Evolutionary conservation across 2,329 filamentous ascomycete genomes (phyloP), one percentile per base, ranked within the genome.

Genomic region (Colletotrichum sp.): DNA sequence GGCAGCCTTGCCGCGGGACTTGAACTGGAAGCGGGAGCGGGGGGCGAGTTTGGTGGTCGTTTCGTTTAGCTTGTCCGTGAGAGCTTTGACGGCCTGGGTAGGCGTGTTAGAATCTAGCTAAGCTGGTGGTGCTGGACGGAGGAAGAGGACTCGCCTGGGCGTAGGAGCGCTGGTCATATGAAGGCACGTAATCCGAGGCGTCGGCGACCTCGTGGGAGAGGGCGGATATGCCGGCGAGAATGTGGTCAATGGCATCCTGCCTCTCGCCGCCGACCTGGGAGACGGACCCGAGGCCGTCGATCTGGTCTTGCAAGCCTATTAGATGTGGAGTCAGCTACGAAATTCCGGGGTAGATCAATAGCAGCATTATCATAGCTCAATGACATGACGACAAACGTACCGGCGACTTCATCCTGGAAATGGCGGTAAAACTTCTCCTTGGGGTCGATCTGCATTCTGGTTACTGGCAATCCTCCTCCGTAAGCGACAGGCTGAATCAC

Each of bases 161-260:
- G 80, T 98, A 98, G 29, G 93, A 93, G 78, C 94, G 91, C 82
- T 97, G 95, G 79, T 98, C 97, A 81, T 98, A 97, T 9, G 95
- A 92, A 4, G 97, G 95, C 18, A 98, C 91, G 77, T 93, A 95
- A 70, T 93, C 92, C 3, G 93, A 91, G 1, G 94, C 94, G 83
- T 98, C 95, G 77, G 94, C 93, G 51, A 98, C 94, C 78, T 97
- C 93, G 76, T 93, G 93, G 2, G 95, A 95, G 18, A 98, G 88
- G 71, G 91, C 90, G 34, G 94, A 92, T 78, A 98, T 97, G 75
- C 91, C 91, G 18, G 93, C 92, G 16, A 98, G 88, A 77, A 95
- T 93, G 79, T 94, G 90, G 77, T 98, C 95, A 61, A 94, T 91
- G 66, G 94, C 94, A 81, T 96, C 93, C 75, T 93, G 91, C 57